A percentile compares a stretch with the other conserved stretches of the same genome.
phyloP scores from a whole-genome alignment of 345 rosid genomes.

The Rhodamnia argentea region DNA sequence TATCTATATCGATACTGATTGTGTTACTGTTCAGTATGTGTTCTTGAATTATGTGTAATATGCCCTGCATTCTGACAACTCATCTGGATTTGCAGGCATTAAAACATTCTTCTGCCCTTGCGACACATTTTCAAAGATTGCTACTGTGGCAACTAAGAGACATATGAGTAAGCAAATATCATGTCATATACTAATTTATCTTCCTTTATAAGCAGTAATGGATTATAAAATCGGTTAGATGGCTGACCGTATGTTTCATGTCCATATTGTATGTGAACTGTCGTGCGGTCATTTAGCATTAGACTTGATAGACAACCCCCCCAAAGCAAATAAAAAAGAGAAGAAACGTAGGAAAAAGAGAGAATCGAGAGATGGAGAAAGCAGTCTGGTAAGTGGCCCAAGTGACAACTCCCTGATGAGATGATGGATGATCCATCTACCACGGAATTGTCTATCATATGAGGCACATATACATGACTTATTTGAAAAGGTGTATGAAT shows the following conservation, averaged over 20 bases:
- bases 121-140: constrained; percentile 80
- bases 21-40: not conserved
- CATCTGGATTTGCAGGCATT: constrained; percentile 37
- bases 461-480: not conserved
- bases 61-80: not conserved
- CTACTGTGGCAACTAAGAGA: constrained; percentile 70
- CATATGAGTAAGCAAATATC: constrained; percentile 63
- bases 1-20: not conserved
- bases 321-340: not conserved
- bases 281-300: not conserved
- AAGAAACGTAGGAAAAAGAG: not conserved
- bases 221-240: not conserved
- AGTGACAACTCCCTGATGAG: not conserved
- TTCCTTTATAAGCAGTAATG: not conserved
- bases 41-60: not conserved
- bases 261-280: not conserved
- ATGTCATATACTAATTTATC: not conserved
- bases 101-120: constrained; percentile 88
- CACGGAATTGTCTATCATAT: not conserved
- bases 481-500: not conserved
- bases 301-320: not conserved
- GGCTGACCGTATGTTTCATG: not conserved
- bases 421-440: not conserved
- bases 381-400: not conserved
- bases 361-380: not conserved